Base-by-base conservation (phyloP, 106 monocot species). In the Platanthera zijinensis region DNA sequence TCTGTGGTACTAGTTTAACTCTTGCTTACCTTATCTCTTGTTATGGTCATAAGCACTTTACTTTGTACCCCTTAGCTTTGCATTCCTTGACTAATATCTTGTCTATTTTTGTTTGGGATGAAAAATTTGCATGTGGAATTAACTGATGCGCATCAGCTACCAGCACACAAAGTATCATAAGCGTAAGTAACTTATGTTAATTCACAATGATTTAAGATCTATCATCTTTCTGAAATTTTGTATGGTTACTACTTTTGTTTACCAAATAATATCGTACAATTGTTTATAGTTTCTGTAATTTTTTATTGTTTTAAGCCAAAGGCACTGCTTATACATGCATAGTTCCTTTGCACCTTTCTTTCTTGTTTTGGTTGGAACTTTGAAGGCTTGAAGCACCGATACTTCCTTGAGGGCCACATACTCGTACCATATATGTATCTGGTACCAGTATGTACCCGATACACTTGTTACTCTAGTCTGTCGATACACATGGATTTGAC, bases 101-200 rank as follows among this genome's bases (percentile, higher is more conserved):
- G 45, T 46, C 8, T n/a, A 46, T 76, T 48, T 51, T 50, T 50
- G 15, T 78, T 82, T 82, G 49, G 71, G 71, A 10, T 22, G 54
- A 54, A 6, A 11, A 61, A 80, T 79, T 56, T 80, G 50, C 78
- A 77, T 82, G 73, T 79, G 71, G 51, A 78, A 45, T 17, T 70
- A 25, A 52, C 75, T 61, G 74, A 61, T 63, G 62, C 74, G 75
- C 75, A 72, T 62, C 87, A 97, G 96, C 76, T 97, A 97, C 53
- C 96, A 97, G 87, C 96, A 97, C 75, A 97, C 96, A 74, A 97
- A 88, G 73, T 97, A 97, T 61, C 96, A 97, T 76, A 97, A 97
- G 68, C 93, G 96, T 97, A 91, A 89, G 96, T 87, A 22, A 19
- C 50, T 50, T 72, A 1, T 51, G 18, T 22, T 51, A 46, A 50